phyloP scores from a whole-genome alignment of 805 yeast species.

The Yarrowia alimentaria region DNA sequence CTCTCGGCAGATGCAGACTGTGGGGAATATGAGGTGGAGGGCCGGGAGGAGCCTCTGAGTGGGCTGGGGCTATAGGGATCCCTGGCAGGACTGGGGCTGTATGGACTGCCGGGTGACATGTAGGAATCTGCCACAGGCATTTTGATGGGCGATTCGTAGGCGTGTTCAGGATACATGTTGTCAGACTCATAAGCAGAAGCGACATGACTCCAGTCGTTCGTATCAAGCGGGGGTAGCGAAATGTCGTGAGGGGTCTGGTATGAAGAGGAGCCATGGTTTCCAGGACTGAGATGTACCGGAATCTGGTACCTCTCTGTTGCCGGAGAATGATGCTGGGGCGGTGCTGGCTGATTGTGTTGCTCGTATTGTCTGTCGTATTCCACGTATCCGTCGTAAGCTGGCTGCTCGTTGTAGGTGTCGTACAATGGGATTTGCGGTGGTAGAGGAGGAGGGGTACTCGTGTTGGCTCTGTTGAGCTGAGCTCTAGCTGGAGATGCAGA shows the following conservation, averaged over 20 bases:
- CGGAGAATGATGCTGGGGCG: background rate
- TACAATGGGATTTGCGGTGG: constrained; percentile 10
- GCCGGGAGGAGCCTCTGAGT: too few relatives aligned
- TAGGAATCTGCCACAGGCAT: constrained; percentile 15
- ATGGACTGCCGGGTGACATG: constrained; percentile 2
- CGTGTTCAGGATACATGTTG: constrained; percentile 3
- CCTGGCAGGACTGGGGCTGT: constrained; percentile 1
- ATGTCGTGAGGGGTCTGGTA: background rate
- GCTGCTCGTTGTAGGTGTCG: constrained; percentile 2
- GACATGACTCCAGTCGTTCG: constrained; percentile 16
- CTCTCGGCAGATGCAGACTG: too few relatives aligned
- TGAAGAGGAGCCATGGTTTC: too few relatives aligned
- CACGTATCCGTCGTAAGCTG: constrained; percentile 9
- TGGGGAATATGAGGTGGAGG: too few relatives aligned
- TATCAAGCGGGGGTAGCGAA: constrained; percentile 1
- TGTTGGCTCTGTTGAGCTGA: background rate
- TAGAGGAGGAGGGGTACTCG: constrained; percentile 11
- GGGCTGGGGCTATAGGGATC: too few relatives aligned
- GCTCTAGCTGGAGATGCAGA: background rate
- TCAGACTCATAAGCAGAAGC: constrained; percentile 12
- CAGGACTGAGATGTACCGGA: constrained; percentile 2
- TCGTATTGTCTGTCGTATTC: background rate
- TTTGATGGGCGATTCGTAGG: constrained; percentile 9
- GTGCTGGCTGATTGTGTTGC: background rate
- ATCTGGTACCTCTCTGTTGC: constrained; percentile 6